A percentile compares a stretch with the other conserved stretches of the same genome.
Conservation (phyloP, 2,329 filamentous ascomycete genomes). For the Diaporthe sp. region DNA sequence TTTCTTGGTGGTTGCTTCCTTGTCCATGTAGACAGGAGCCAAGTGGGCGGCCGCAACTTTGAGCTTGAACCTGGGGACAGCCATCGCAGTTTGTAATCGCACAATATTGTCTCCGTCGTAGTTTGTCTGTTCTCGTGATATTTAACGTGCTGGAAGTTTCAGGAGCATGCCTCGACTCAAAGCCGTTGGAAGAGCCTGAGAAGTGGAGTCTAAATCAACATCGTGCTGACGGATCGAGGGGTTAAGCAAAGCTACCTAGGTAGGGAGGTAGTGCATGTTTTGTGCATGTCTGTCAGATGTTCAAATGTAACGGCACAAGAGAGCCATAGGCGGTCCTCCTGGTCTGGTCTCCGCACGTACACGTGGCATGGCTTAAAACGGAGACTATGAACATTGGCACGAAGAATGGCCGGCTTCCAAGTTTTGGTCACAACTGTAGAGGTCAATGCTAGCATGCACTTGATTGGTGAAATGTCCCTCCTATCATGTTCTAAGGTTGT, state of each 20-base stretch:
- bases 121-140: neutral
- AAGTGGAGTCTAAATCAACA: neutral
- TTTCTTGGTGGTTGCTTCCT: slow-evolving; percentile 44
- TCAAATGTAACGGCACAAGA: neutral
- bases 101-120: too few species aligned
- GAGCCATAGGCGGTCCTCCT: neutral
- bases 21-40: slow-evolving; percentile 47
- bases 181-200: neutral
- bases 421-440: neutral
- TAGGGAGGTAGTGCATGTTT: neutral
- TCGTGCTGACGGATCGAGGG: slow-evolving; percentile 10
- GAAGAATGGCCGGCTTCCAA: neutral
- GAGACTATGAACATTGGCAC: neutral
- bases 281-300: neutral
- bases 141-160: neutral
- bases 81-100: neutral
- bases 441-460: neutral
- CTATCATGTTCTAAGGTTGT: too few species aligned
- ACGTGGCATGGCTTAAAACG: neutral
- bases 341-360: neutral
- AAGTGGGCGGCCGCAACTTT: slow-evolving; percentile 45
- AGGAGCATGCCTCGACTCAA: neutral
- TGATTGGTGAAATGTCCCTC: too few species aligned
- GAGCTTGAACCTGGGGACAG: slow-evolving; percentile 41
- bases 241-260: neutral